phyloP scores from a whole-genome alignment of 1,139 yeast species.

The Groenewaldozyma auringiensis region DNA sequence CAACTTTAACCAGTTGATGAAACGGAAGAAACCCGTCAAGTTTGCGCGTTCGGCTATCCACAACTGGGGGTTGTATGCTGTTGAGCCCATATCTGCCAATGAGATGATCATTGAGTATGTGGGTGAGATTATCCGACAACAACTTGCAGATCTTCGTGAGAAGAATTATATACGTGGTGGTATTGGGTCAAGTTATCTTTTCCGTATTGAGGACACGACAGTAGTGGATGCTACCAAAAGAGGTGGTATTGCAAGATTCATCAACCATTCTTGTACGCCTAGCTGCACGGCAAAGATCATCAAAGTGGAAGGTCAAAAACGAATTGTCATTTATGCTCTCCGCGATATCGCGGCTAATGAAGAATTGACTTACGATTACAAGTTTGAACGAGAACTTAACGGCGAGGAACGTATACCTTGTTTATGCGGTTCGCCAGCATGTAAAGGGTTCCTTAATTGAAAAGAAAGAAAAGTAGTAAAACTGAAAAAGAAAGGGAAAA shows the following conservation, averaged over 20 bases:
- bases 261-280: constrained; percentile 95
- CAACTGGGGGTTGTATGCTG: constrained; percentile 95
- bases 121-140: constrained; percentile 94
- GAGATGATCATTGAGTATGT: constrained; percentile 98
- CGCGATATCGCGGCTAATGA: constrained; percentile 81
- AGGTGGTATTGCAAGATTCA: constrained; percentile 94
- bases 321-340: constrained; percentile 91
- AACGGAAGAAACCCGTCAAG: constrained; percentile 87
- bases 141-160: constrained; percentile 90
- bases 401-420: constrained; percentile 88
- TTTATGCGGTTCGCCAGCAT: constrained; percentile 88
- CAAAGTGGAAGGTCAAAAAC: constrained; percentile 86
- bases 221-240: constrained; percentile 96
- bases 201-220: constrained; percentile 86
- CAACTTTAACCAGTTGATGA: constrained; percentile 70
- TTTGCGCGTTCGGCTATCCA: constrained; percentile 96
- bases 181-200: constrained; percentile 88
- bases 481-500: no score
- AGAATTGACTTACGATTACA: constrained; percentile 91
- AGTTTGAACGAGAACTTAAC: constrained; percentile 85
- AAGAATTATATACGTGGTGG: constrained; percentile 81
- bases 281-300: constrained; percentile 96
- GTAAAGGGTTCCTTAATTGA: constrained; percentile 83
- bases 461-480: not conserved
- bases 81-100: constrained; percentile 87